Evolutionary conservation across 805 yeast genomes (phyloP).

Genomic region (Saccharomycopsis synnaedendra): DNA sequence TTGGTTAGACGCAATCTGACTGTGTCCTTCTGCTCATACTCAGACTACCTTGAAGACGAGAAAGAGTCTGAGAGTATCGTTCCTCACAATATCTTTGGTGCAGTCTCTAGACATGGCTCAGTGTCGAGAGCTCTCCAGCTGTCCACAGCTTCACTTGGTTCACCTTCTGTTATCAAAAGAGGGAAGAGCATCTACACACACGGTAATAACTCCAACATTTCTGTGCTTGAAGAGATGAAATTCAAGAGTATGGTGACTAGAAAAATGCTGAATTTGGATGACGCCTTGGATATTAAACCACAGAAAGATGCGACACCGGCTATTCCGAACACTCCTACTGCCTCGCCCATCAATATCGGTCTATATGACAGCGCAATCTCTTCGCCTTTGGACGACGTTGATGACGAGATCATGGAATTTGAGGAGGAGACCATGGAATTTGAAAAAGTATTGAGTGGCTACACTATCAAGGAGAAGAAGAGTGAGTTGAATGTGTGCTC

Average conservation of each 20-base stretch:
- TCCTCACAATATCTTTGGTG: not conserved
- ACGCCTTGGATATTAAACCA: not conserved
- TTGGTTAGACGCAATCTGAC: constrained; percentile 9
- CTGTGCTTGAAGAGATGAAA: constrained; percentile 10
- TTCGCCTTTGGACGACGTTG: constrained; percentile 10
- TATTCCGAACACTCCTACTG: constrained; percentile 7
- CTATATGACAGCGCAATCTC: constrained; percentile 8
- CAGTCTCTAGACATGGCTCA: constrained; percentile 8
- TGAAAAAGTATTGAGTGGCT: not conserved
- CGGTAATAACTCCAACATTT: constrained; percentile 5
- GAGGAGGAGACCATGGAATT: constrained; percentile 1
- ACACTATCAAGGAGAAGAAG: not conserved
- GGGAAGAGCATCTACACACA: constrained; percentile 5
- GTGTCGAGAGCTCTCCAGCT: constrained; percentile 6
- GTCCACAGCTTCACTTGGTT: not conserved
- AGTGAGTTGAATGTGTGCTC: constrained; percentile 8
- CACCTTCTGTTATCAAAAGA: not conserved
- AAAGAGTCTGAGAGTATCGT: not conserved
- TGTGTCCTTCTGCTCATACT: constrained; percentile 10
- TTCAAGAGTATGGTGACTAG: constrained; percentile 7
- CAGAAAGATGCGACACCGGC: not conserved
- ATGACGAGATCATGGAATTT: constrained; percentile 1
- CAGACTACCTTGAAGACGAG: constrained; percentile 14
- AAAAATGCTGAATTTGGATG: constrained; percentile 11
- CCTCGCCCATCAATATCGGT: constrained; percentile 9